A percentile compares a stretch with the other conserved stretches of the same genome.
phyloP scores from a whole-genome alignment of 148 eudicot species.

The Vaccinium macrocarpon region DNA sequence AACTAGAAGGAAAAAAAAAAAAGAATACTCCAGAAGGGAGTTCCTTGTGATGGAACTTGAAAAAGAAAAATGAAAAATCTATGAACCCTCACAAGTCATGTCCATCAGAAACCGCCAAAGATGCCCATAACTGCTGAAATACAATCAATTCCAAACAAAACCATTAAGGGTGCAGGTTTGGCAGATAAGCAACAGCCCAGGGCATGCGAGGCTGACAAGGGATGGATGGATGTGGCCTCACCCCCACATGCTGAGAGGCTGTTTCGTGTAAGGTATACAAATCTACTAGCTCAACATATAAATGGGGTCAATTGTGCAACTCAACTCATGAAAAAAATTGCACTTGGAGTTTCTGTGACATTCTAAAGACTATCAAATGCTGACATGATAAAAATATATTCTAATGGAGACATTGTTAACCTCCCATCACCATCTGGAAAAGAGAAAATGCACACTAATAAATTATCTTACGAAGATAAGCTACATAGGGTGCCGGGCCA shows the following conservation, averaged over 20 bases:
- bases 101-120: neutral
- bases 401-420: neutral
- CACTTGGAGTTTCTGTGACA: neutral
- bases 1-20: no score
- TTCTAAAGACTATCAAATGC: neutral
- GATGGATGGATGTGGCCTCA: no score
- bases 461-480: neutral
- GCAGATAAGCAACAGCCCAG: no score
- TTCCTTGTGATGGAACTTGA: neutral
- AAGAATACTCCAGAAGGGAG: no score
- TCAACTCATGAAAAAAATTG: neutral
- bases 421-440: neutral
- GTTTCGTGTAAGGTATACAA: neutral
- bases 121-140: no score
- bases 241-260: neutral
- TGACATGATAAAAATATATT: neutral
- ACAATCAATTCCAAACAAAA: no score
- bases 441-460: neutral
- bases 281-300: neutral
- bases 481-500: neutral
- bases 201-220: no score
- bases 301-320: neutral
- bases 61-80: neutral
- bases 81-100: no score
- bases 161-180: no score